Evolutionary conservation across 352 stramenopile genomes (phyloP).

Genomic region (Globisporangium cystogenes): DNA sequence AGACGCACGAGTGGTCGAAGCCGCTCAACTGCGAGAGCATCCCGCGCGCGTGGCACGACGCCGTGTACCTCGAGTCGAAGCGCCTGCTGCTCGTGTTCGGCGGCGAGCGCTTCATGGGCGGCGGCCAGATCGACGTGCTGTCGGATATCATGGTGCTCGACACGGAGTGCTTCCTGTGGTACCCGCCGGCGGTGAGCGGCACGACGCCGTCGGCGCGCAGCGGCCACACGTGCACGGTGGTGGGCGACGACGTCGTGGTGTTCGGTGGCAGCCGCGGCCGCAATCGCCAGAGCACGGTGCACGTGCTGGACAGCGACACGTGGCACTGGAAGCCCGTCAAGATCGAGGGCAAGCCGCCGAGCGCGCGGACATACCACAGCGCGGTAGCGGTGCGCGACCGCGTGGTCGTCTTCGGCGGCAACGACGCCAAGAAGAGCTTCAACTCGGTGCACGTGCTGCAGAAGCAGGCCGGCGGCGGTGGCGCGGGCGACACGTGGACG

Average conservation of each 20-base stretch:
- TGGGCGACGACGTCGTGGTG: constrained; percentile 74
- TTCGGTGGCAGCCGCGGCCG: constrained; percentile 72
- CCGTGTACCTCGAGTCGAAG: constrained; percentile 85
- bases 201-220: constrained; percentile 52
- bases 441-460: constrained; percentile 91
- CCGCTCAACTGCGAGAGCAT: constrained; percentile 89
- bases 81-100: constrained; percentile 92
- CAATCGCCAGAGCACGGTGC: constrained; percentile 67
- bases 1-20: constrained; percentile 62
- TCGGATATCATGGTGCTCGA: constrained; percentile 90
- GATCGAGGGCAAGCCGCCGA: constrained; percentile 84
- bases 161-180: constrained; percentile 93
- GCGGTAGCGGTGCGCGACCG: constrained; percentile 59
- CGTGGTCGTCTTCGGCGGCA: constrained; percentile 93
- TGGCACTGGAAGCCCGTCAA: constrained; percentile 90
- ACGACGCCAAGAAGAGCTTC: constrained; percentile 90
- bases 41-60: constrained; percentile 86
- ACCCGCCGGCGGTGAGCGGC: constrained; percentile 84
- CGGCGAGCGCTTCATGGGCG: constrained; percentile 69
- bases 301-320: constrained; percentile 69
- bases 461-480: constrained; percentile 19
- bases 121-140: constrained; percentile 65
- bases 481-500: constrained; percentile 40
- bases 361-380: constrained; percentile 89
- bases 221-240: constrained; percentile 67